These are phyloP conservation scores for Colletotrichum sp. DNA, from an alignment of 2,329 filamentous ascomycete genomes.

Conservation along the genomic window DNA sequence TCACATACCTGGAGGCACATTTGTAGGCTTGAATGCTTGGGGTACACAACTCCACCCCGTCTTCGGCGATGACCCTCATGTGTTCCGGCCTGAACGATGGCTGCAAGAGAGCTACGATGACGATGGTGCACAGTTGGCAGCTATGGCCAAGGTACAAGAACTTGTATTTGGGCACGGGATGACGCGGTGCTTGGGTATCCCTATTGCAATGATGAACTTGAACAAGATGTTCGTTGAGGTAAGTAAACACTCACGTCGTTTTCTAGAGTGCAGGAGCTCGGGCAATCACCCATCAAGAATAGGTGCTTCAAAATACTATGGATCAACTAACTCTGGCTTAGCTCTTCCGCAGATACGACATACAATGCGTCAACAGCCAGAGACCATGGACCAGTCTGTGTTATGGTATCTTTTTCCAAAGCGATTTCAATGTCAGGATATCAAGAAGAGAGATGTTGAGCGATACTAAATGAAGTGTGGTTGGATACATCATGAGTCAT, in stretches of 20 bases:
- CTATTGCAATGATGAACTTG: constrained; percentile 42
- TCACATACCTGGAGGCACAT: constrained; percentile 34
- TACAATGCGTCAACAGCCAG: neutral
- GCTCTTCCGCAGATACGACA: neutral
- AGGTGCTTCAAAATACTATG: too few species aligned
- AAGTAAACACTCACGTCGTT: neutral
- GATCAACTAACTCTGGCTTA: neutral
- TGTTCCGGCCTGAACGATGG: constrained; percentile 19
- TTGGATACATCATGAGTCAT: too few species aligned
- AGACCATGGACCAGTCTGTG: neutral
- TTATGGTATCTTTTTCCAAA: neutral
- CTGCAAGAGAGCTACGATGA: constrained; percentile 8
- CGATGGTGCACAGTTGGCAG: constrained; percentile 28
- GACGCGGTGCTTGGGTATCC: constrained; percentile 42
- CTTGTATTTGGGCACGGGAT: constrained; percentile 43
- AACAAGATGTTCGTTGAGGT: constrained; percentile 31
- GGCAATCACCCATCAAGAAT: too few species aligned
- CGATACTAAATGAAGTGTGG: accelerated
- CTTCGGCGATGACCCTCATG: constrained; percentile 3
- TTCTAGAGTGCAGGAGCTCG: too few species aligned
- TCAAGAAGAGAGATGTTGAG: too few species aligned
- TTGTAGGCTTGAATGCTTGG: constrained; percentile 37
- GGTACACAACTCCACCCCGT: constrained; percentile 23
- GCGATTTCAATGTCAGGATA: too few species aligned
- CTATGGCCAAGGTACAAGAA: constrained; percentile 41